These are phyloP conservation scores for Naganishia antarctica DNA, from an alignment of 768 basidiomycete genomes.

Conservation along the genomic window DNA sequence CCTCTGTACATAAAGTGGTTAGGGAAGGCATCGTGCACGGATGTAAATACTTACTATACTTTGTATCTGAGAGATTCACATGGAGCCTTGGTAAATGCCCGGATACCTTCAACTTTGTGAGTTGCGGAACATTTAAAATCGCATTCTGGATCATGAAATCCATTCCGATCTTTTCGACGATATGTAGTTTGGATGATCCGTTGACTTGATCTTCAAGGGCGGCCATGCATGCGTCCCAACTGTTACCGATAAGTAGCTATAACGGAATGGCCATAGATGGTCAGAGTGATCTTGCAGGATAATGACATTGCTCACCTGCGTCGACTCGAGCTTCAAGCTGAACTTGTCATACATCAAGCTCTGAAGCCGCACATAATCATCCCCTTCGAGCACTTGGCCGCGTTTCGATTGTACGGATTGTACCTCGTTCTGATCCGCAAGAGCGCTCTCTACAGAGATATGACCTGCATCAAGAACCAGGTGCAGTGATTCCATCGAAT, in stretches of 20 bases:
- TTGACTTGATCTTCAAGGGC: constrained; percentile 62
- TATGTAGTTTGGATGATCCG: constrained; percentile 62
- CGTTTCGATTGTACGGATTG: constrained; percentile 75
- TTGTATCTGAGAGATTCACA: constrained; percentile 60
- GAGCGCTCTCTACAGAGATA: constrained; percentile 83
- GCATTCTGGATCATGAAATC: constrained; percentile 85
- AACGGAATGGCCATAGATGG: background rate
- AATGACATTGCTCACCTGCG: constrained; percentile 64
- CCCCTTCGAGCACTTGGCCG: constrained; percentile 74
- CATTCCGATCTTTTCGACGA: constrained; percentile 87
- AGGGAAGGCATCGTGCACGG: background rate
- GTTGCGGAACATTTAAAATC: constrained; percentile 73
- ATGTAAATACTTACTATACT: constrained; percentile 43
- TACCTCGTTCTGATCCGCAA: constrained; percentile 76
- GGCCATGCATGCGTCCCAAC: constrained; percentile 71
- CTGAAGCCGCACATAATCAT: constrained; percentile 79
- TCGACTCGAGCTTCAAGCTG: constrained; percentile 71
- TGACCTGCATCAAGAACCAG: constrained; percentile 93
- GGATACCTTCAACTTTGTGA: constrained; percentile 83
- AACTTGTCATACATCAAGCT: constrained; percentile 93
- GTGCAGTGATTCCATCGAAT: constrained; percentile 70
- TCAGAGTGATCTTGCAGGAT: background rate
- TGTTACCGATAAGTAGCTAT: constrained; percentile 83
- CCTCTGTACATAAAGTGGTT: constrained; percentile 62
- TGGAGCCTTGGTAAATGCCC: constrained; percentile 81